These are phyloP conservation scores for Cystoisospora suis DNA, from an alignment of 169 alveolate genomes.

Conservation along the genomic window DNA sequence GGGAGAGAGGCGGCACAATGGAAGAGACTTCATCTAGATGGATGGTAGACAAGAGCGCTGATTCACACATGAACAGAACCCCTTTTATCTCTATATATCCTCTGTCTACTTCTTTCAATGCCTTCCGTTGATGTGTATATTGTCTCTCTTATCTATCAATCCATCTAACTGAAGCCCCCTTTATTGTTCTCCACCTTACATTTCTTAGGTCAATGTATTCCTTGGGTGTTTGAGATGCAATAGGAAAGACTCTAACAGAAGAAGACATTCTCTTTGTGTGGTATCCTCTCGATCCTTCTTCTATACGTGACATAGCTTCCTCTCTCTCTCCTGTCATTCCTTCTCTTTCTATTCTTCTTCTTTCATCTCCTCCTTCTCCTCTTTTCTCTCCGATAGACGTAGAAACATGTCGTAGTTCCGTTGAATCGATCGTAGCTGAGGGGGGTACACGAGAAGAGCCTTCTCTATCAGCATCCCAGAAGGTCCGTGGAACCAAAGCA, in stretches of 20 bases:
- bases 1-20: no score
- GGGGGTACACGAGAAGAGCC: background rate
- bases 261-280: background rate
- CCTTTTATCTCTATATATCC: no score
- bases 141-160: background rate
- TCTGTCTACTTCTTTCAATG: background rate
- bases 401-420: no score
- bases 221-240: background rate
- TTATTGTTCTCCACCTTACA: background rate
- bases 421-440: background rate
- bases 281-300: no score
- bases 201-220: constrained; percentile 35
- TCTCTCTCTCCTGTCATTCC: no score
- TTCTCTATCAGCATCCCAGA: constrained; percentile 29
- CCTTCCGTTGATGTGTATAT: background rate
- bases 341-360: no score
- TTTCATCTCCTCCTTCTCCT: no score
- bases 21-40: no score
- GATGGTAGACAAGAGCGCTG: no score
- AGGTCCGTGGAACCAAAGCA: constrained; percentile 21
- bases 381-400: no score
- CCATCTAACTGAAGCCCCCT: background rate
- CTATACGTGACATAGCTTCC: no score
- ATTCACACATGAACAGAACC: no score
- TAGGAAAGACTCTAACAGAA: background rate